Conservation (phyloP, 371 early-diverging fungal species). For the Nosema muscidifuracis region DNA sequence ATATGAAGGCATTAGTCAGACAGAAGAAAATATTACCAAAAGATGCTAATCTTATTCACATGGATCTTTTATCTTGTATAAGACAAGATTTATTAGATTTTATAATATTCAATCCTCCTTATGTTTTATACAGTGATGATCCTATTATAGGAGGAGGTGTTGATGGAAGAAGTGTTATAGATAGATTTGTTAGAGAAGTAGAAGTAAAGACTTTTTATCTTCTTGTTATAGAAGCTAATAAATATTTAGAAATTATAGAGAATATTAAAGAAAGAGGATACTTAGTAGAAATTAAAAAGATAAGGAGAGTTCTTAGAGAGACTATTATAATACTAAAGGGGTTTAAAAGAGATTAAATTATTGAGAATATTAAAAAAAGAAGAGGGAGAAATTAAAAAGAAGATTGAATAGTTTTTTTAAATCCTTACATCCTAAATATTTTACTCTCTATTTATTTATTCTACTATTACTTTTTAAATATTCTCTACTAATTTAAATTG, state of each 20-base stretch:
- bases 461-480: too few species aligned
- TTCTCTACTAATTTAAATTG: too few species aligned
- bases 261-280: slow-evolving; percentile 61
- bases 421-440: too few species aligned
- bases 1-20: slow-evolving; percentile 43
- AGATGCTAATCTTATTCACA: slow-evolving; percentile 33
- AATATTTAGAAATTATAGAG: slow-evolving; percentile 71
- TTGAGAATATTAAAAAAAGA: too few species aligned
- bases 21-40: too few species aligned
- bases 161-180: slow-evolving; percentile 79
- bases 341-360: too few species aligned
- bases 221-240: slow-evolving; percentile 76
- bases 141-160: slow-evolving; percentile 71
- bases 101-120: slow-evolving; percentile 82
- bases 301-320: slow-evolving; percentile 48
- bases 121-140: slow-evolving; percentile 67
- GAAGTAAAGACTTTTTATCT: slow-evolving; percentile 72
- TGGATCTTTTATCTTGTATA: slow-evolving; percentile 36
- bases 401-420: too few species aligned
- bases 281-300: slow-evolving; percentile 28
- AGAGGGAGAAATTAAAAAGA: too few species aligned
- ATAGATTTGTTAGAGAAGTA: slow-evolving; percentile 70
- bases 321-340: slow-evolving; percentile 49
- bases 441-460: too few species aligned
- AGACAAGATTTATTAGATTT: slow-evolving; percentile 67